These are phyloP conservation scores for Penicillium nucicola DNA, from an alignment of 495 filamentous ascomycete genomes.

Conservation along the genomic window DNA sequence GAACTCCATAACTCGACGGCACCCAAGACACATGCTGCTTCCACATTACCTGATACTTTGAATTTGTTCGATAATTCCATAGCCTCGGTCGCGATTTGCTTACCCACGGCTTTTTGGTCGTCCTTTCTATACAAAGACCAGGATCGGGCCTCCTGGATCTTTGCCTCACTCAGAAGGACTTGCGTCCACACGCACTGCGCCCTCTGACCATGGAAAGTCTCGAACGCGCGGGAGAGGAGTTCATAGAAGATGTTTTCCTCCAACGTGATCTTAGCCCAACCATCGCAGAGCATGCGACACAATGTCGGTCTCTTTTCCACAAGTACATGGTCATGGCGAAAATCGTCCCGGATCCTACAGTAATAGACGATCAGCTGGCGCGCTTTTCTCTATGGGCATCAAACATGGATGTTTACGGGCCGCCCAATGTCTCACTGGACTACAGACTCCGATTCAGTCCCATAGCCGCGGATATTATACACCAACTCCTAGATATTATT, in stretches of 20 bases:
- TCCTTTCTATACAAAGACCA: no score
- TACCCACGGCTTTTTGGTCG: no score
- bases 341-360: constrained; percentile 28
- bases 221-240: constrained; percentile 12
- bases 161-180: constrained; percentile 6
- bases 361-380: constrained; percentile 32
- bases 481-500: constrained; percentile 29
- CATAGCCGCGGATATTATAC: constrained; percentile 26
- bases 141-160: no score
- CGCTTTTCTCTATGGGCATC: constrained; percentile 30
- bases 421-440: constrained; percentile 32
- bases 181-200: not conserved
- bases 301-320: constrained; percentile 24
- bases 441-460: constrained; percentile 33
- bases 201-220: constrained; percentile 14
- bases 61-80: no score
- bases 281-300: constrained; percentile 30
- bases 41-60: no score
- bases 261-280: constrained; percentile 28
- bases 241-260: constrained; percentile 30
- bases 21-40: no score
- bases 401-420: constrained; percentile 34
- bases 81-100: no score
- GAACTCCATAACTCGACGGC: no score
- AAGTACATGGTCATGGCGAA: constrained; percentile 20